phyloP scores from a whole-genome alignment of 2,329 filamentous ascomycete genomes.

The Colletotrichum limetticola region DNA sequence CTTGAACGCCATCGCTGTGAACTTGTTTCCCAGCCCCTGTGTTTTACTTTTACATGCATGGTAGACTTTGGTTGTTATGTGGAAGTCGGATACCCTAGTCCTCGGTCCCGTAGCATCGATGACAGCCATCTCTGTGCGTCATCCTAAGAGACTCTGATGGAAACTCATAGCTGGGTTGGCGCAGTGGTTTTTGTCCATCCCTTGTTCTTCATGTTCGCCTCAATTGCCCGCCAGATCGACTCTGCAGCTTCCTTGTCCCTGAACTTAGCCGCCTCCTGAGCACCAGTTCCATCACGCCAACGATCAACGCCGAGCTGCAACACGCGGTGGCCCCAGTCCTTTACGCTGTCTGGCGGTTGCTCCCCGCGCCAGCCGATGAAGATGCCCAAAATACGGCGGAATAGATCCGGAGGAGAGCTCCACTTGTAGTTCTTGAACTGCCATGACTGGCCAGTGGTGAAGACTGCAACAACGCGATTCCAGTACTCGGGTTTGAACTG shows the following conservation, averaged over 20 bases:
- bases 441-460: constrained; percentile 97
- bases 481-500: constrained; percentile 99
- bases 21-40: constrained; percentile 26
- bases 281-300: constrained; percentile 68
- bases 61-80: not conserved
- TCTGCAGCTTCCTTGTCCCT: constrained; percentile 94
- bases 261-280: constrained; percentile 71
- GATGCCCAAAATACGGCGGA: constrained; percentile 86
- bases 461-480: constrained; percentile 93
- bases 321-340: constrained; percentile 87
- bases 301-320: constrained; percentile 84
- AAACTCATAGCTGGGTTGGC: constrained; percentile 50
- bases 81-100: not conserved
- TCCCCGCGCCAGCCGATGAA: constrained; percentile 94
- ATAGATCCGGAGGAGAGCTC: constrained; percentile 87
- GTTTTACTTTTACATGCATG: constrained; percentile 18
- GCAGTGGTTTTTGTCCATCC: constrained; percentile 83
- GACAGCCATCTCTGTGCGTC: not conserved
- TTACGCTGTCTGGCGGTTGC: constrained; percentile 79
- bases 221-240: constrained; percentile 89
- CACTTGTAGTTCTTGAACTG: constrained; percentile 99
- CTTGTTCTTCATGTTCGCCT: constrained; percentile 85
- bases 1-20: constrained; percentile 34
- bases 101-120: too few relatives aligned
- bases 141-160: not conserved